A percentile compares a stretch with the other conserved stretches of the same genome.
Evolutionary conservation across 768 basidiomycete genomes (phyloP).

Genomic region (Suillus occidentalis): DNA sequence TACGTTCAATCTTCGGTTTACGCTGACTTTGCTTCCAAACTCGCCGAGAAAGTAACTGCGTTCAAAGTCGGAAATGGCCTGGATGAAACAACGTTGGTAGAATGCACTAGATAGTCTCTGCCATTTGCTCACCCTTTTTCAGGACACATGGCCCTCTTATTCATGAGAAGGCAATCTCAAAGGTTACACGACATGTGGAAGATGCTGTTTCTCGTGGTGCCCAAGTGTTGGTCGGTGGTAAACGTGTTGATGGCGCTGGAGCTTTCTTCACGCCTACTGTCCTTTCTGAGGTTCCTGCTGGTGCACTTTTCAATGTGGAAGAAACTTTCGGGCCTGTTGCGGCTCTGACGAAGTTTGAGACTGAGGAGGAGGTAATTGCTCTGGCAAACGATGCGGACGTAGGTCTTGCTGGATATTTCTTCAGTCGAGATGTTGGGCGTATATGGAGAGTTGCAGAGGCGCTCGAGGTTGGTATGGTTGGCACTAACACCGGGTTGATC

Average conservation of each 20-base stretch:
- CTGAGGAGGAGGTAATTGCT: conserved; percentile 88
- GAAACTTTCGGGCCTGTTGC: conserved; percentile 97
- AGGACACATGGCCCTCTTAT: conserved; percentile 97
- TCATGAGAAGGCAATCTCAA: conserved; percentile 80
- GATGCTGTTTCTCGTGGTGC: conserved; percentile 88
- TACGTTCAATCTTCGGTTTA: conserved; percentile 91
- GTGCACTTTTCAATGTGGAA: conserved; percentile 68
- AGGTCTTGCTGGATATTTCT: conserved; percentile 96
- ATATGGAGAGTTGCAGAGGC: conserved; percentile 95
- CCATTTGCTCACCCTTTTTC: conserved; percentile 2
- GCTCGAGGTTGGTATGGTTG: conserved; percentile 93
- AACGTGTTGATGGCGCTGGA: conserved; percentile 52
- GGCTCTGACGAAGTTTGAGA: conserved; percentile 84
- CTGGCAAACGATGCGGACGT: conserved; percentile 82
- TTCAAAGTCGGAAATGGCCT: conserved; percentile 91
- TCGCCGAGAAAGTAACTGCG: conserved; percentile 77
- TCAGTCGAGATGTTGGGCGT: conserved; percentile 79
- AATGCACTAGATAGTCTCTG: background rate
- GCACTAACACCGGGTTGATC: conserved; percentile 77
- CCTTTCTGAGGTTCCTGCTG: conserved; percentile 74
- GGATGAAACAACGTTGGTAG: conserved; percentile 67
- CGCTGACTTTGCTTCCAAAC: conserved; percentile 86
- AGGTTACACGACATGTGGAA: conserved; percentile 82
- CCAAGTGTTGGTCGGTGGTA: conserved; percentile 88
- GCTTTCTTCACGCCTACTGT: conserved; percentile 88